Conservation (phyloP, 768 basidiomycete species). For the Lanmaoa pseudosensibilis region DNA sequence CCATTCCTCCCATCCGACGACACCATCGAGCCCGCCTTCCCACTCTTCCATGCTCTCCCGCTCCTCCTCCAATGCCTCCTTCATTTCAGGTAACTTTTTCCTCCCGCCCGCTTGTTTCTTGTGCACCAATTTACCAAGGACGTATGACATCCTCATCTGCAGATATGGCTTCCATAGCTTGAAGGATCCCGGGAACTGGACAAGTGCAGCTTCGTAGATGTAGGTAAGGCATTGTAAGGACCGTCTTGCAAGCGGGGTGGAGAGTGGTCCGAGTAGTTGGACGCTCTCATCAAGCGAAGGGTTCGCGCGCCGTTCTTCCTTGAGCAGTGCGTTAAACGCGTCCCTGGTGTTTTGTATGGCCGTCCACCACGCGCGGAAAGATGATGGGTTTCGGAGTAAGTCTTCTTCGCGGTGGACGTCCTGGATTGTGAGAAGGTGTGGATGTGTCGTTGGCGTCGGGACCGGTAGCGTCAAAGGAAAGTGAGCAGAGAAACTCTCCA, state of each 20-base stretch:
- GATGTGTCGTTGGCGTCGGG: conserved; percentile 78
- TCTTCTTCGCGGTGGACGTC: conserved; percentile 94
- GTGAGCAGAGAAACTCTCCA: conserved; percentile 52
- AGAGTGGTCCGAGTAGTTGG: conserved; percentile 74
- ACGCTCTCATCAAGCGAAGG: conserved; percentile 51
- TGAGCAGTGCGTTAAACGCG: conserved; percentile 54
- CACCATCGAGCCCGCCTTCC: conserved; percentile 81
- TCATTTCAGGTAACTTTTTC: conserved; percentile 92
- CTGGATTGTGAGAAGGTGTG: conserved; percentile 67
- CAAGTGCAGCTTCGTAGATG: conserved; percentile 91
- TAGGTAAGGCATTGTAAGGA: conserved; percentile 84
- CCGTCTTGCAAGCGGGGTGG: conserved; percentile 67
- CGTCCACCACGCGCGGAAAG: conserved; percentile 91
- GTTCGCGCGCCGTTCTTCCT: conserved; percentile 48
- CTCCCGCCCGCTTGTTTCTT: conserved; percentile 82
- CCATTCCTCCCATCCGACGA: conserved; percentile 98
- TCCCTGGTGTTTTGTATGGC: conserved; percentile 79
- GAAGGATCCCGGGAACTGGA: conserved; percentile 85
- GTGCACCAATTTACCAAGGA: conserved; percentile 70
- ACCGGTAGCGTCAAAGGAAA: conserved; percentile 88
- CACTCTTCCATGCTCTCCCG: conserved; percentile 78
- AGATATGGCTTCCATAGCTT: conserved; percentile 97
- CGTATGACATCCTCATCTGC: conserved; percentile 77
- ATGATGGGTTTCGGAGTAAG: conserved; percentile 84
- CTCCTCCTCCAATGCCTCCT: conserved; percentile 85